Conservation (phyloP, 2,329 filamentous ascomycete species). For the Aureobasidium sp. region DNA sequence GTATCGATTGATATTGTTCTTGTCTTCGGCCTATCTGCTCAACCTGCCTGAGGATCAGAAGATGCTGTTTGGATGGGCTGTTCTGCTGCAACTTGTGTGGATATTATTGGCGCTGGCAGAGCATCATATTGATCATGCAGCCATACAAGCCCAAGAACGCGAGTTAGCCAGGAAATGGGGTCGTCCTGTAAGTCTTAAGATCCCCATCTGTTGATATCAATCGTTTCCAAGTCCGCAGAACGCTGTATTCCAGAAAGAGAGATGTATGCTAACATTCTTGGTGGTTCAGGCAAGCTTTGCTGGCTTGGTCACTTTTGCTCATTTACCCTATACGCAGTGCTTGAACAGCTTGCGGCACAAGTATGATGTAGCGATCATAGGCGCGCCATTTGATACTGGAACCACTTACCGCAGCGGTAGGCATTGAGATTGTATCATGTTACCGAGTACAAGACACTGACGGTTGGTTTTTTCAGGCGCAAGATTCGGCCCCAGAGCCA, state of each 20-base stretch:
- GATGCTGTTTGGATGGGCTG: background rate
- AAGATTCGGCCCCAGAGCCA: conserved; percentile 79
- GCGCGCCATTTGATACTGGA: conserved; percentile 41
- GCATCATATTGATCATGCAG: background rate
- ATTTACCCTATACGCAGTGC: conserved; percentile 39
- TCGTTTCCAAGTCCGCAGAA: no score
- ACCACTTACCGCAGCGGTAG: background rate
- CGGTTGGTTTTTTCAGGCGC: conserved; percentile 27
- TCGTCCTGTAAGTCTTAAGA: background rate
- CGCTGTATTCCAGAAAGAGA: no score
- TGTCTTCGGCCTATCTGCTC: no score
- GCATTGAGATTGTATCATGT: no score
- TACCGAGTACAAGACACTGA: background rate
- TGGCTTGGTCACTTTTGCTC: conserved; percentile 28
- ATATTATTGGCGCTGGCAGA: background rate
- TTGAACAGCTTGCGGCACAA: conserved; percentile 31
- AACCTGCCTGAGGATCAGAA: no score
- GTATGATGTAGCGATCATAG: conserved; percentile 38
- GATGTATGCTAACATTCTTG: no score
- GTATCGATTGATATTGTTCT: background rate
- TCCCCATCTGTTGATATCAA: no score
- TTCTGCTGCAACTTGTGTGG: background rate
- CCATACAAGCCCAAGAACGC: background rate
- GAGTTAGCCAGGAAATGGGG: background rate
- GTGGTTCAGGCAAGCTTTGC: conserved; percentile 15